Evolutionary conservation across 176 grass and related monocot species (phyloP).

Genomic region (Cenchrus fungigraminus): DNA sequence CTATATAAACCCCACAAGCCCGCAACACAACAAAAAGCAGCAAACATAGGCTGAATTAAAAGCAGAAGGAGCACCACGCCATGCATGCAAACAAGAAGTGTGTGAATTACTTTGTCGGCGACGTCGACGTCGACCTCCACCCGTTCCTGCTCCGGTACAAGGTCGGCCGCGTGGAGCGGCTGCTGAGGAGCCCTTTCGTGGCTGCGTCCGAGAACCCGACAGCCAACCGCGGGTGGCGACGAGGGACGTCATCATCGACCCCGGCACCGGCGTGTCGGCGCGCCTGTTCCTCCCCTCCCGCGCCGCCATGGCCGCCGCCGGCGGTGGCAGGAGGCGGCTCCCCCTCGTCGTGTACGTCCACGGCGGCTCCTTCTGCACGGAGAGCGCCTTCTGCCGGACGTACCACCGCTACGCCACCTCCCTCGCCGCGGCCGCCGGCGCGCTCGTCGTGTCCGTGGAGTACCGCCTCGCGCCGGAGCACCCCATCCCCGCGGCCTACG

Average conservation of each 20-base stretch:
- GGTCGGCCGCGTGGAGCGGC: constrained; percentile 17
- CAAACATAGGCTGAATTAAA: neutral
- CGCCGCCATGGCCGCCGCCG: neutral
- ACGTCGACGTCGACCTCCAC: neutral
- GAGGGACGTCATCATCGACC: constrained; percentile 33
- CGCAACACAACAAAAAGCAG: neutral
- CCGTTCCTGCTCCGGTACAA: constrained; percentile 20
- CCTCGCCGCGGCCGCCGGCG: constrained; percentile 18
- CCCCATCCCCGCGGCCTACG: constrained; percentile 42
- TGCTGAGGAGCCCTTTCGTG: neutral
- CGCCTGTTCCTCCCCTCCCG: constrained; percentile 17
- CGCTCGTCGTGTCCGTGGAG: constrained; percentile 45
- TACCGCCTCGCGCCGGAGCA: constrained; percentile 65
- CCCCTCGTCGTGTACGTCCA: constrained; percentile 56
- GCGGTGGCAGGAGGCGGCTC: neutral
- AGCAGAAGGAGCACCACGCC: neutral
- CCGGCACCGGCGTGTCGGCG: neutral
- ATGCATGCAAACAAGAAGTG: neutral
- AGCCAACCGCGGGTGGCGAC: neutral
- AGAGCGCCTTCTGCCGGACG: constrained; percentile 31
- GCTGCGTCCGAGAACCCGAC: neutral
- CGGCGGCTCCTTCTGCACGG: constrained; percentile 47
- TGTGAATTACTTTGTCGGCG: neutral
- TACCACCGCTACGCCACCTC: constrained; percentile 46
- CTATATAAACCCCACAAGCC: neutral